Conservation (phyloP, 2,329 filamentous ascomycete species). For the Tolypocladium endophyticum region DNA sequence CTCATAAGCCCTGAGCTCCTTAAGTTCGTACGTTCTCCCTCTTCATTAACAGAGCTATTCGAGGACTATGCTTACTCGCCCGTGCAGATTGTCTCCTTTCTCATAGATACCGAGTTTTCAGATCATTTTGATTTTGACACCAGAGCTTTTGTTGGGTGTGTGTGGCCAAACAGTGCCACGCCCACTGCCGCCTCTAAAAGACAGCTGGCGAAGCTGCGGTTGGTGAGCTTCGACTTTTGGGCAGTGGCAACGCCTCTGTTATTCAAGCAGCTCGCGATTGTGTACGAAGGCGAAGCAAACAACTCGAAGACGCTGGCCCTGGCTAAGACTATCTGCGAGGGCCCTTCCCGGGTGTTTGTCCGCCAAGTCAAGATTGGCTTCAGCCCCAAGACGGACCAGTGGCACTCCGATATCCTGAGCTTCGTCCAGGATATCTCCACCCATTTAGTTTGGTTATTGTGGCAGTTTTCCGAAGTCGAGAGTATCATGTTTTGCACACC, state of each 20-base stretch:
- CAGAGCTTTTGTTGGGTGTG: rapidly evolving
- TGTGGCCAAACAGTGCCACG: background rate
- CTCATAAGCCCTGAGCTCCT: background rate
- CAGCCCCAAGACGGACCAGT: background rate
- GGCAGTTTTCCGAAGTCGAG: background rate
- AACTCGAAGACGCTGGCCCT: background rate
- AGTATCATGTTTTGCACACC: background rate
- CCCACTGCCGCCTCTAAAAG: background rate
- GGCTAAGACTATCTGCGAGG: background rate
- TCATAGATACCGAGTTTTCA: too few relatives aligned
- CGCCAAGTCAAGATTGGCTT: background rate
- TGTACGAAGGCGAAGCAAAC: background rate
- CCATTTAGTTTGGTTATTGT: background rate
- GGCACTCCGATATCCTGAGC: background rate
- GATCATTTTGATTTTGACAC: too few relatives aligned
- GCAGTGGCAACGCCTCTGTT: background rate
- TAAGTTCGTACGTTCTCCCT: background rate
- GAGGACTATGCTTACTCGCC: background rate
- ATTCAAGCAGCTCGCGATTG: background rate
- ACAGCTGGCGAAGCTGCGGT: background rate
- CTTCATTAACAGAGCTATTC: background rate
- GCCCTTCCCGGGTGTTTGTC: background rate
- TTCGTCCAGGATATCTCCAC: background rate
- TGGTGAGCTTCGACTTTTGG: background rate
- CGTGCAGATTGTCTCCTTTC: background rate